Conservation (phyloP, 83 land plant genomes). For the Picea engelmannii region DNA sequence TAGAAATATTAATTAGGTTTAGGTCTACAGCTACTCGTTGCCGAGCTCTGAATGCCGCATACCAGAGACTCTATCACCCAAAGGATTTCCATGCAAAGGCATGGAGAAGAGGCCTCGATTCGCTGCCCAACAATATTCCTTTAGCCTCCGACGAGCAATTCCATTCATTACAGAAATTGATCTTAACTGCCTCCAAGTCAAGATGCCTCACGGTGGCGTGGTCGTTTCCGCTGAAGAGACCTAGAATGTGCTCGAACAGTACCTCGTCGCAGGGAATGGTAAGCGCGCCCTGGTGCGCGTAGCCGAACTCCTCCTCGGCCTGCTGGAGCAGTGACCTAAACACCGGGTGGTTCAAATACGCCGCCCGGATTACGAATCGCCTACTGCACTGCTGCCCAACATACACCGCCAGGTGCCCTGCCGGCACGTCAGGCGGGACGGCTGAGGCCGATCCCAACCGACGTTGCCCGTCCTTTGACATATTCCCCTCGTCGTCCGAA, state of each 20-base stretch:
- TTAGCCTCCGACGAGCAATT: not conserved
- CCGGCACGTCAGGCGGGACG: conserved; percentile 40
- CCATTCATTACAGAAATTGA: conserved; percentile 16
- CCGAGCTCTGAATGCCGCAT: too few species aligned
- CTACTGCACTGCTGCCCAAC: conserved; percentile 32
- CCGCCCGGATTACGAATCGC: conserved; percentile 43
- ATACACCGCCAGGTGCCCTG: conserved; percentile 53
- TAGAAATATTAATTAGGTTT: too few species aligned
- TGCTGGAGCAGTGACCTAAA: conserved; percentile 36
- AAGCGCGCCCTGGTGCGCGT: conserved; percentile 31
- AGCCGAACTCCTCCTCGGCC: conserved; percentile 57
- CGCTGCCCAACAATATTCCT: conserved; percentile 18
- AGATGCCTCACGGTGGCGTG: conserved; percentile 20
- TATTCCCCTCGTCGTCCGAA: too few species aligned
- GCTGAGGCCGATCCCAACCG: too few species aligned
- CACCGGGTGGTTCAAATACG: conserved; percentile 55
- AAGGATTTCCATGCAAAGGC: conserved; percentile 31
- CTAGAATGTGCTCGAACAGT: conserved; percentile 38
- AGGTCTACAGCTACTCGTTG: too few species aligned
- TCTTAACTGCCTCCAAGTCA: conserved; percentile 27
- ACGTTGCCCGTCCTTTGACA: too few species aligned
- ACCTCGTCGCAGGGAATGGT: conserved; percentile 65
- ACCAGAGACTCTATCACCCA: conserved; percentile 8
- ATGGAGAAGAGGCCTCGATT: conserved; percentile 39
- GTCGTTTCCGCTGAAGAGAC: conserved; percentile 30